Percentiles rank a stretch among this genome's conserved stretches.
These are phyloP conservation scores for Priceomyces castillae DNA, from an alignment of 805 yeast species.

Conservation along the genomic window DNA sequence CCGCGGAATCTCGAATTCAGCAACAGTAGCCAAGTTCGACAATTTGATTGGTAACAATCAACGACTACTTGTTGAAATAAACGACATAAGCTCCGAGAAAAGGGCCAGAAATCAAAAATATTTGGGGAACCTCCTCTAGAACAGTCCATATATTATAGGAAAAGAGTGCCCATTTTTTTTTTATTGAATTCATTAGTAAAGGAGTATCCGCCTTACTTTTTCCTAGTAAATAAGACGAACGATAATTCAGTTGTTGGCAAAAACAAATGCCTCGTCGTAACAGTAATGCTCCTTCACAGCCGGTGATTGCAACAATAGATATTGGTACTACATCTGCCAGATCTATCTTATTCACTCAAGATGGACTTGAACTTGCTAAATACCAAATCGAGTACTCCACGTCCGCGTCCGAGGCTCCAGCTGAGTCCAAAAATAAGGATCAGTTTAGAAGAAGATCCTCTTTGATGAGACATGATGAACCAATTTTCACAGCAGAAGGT, in stretches of 20 bases:
- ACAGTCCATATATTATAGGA: too few relatives aligned
- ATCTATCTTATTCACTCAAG: slow-evolving; percentile 71
- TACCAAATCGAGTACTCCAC: slow-evolving; percentile 89
- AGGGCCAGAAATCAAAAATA: not conserved
- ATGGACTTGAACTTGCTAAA: slow-evolving; percentile 77
- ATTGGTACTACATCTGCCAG: slow-evolving; percentile 92
- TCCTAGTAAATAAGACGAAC: not conserved
- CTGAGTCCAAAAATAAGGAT: slow-evolving; percentile 39
- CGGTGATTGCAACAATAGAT: slow-evolving; percentile 69
- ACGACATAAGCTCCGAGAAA: not conserved
- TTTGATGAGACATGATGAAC: slow-evolving; percentile 46
- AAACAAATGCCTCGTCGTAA: slow-evolving; percentile 42
- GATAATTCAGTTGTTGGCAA: not conserved
- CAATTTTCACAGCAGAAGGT: slow-evolving; percentile 74
- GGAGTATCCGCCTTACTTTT: too few relatives aligned
- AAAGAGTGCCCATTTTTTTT: too few relatives aligned
- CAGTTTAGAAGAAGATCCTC: slow-evolving; percentile 46
- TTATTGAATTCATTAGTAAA: too few relatives aligned
- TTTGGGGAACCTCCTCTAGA: not conserved
- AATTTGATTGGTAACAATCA: too few relatives aligned
- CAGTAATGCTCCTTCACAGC: slow-evolving; percentile 38
- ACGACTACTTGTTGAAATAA: too few relatives aligned
- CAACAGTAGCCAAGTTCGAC: not conserved
- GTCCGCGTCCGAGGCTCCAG: slow-evolving; percentile 57
- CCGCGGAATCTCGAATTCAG: not conserved